Evolutionary conservation across 2,329 filamentous ascomycete species (phyloP).

Genomic region (Aspergillus felis): DNA sequence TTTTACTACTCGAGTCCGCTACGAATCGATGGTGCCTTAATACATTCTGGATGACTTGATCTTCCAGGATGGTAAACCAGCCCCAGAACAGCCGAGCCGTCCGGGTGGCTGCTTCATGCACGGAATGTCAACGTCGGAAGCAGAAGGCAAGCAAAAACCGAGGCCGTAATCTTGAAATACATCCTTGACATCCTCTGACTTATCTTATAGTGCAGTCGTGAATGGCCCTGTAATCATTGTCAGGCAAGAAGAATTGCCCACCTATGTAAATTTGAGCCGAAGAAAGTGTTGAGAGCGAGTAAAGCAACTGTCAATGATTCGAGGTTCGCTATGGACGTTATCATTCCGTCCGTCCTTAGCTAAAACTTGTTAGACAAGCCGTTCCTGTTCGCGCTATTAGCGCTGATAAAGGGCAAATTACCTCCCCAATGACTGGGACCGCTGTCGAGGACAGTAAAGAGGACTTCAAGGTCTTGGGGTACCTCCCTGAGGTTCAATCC

Average conservation of each 20-base stretch:
- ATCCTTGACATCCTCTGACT: constrained; percentile 7
- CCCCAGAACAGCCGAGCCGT: constrained; percentile 8
- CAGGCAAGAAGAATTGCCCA: constrained; percentile 47
- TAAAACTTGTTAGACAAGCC: not conserved
- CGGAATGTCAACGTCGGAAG: constrained; percentile 50
- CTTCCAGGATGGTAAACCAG: constrained; percentile 1
- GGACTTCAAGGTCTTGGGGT: constrained; percentile 15
- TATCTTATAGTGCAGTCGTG: constrained; percentile 42
- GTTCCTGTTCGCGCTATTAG: not conserved
- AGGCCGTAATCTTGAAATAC: not conserved
- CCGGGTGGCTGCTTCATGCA: constrained; percentile 34
- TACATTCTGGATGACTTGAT: not conserved
- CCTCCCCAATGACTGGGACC: not conserved
- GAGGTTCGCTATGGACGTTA: constrained; percentile 9
- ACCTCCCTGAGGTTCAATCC: constrained; percentile 8
- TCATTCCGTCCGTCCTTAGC: not conserved
- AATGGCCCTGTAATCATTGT: constrained; percentile 52
- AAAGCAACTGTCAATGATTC: constrained; percentile 1
- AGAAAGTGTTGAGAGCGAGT: constrained; percentile 20
- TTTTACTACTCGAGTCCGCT: not conserved
- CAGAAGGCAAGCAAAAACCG: constrained; percentile 40
- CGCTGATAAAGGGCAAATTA: not conserved
- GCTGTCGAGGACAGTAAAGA: constrained; percentile 1
- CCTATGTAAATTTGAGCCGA: constrained; percentile 44
- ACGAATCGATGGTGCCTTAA: not conserved